Percentiles rank a stretch among this genome's conserved stretches.
Conservation (phyloP, 805 yeast genomes). For the Lipomyces chichibuensis region DNA sequence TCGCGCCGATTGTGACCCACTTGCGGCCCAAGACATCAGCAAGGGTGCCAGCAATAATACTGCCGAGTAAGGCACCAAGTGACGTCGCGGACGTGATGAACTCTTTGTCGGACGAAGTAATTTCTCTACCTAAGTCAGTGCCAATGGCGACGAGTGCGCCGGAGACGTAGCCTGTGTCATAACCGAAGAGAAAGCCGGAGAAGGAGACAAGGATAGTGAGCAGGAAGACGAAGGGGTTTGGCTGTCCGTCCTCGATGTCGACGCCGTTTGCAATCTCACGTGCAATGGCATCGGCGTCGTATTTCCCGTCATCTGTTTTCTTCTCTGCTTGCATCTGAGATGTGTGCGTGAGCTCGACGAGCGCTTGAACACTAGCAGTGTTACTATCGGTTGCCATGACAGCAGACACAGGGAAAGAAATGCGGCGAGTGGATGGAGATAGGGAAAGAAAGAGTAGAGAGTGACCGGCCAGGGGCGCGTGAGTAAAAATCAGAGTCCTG, state of each 20-base stretch:
- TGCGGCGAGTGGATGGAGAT: neutral
- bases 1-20: constrained; percentile 80
- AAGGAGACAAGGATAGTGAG: constrained; percentile 61
- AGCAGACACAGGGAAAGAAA: neutral
- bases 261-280: constrained; percentile 18
- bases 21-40: constrained; percentile 88
- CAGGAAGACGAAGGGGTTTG: constrained; percentile 37
- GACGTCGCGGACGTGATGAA: constrained; percentile 93
- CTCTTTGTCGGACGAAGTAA: constrained; percentile 81
- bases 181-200: constrained; percentile 96
- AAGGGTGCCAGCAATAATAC: constrained; percentile 73
- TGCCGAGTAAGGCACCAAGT: constrained; percentile 84
- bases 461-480: neutral
- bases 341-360: neutral
- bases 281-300: constrained; percentile 14
- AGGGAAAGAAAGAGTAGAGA: neutral
- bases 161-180: constrained; percentile 96
- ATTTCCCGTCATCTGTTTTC: neutral
- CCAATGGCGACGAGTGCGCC: constrained; percentile 88
- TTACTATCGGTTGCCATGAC: neutral
- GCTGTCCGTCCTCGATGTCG: constrained; percentile 35
- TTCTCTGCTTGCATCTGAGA: neutral
- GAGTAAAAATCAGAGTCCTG: neutral
- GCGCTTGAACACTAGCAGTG: neutral
- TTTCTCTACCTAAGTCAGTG: constrained; percentile 61